A percentile compares a stretch with the other conserved stretches of the same genome.
These are phyloP conservation scores for Lithocarpus polystachyus DNA, from an alignment of 306 rosid genomes.

Conservation along the genomic window DNA sequence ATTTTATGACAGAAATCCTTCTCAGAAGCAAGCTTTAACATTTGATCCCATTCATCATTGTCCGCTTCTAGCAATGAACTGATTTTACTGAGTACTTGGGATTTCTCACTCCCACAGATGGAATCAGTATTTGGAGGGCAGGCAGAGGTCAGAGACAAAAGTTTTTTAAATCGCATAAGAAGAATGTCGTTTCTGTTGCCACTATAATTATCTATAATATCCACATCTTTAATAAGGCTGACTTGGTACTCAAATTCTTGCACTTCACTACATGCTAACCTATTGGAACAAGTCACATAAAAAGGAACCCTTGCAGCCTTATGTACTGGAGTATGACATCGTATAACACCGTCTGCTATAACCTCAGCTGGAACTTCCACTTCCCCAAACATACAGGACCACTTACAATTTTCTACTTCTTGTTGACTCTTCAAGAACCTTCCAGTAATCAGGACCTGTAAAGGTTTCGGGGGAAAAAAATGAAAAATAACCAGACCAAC, in stretches of 20 bases:
- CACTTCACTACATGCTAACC: conserved; percentile 89
- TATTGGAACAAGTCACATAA: conserved; percentile 81
- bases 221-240: conserved; percentile 31
- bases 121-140: conserved; percentile 35
- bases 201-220: conserved; percentile 20
- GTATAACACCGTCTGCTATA: conserved; percentile 60
- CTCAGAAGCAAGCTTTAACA: conserved; percentile 43
- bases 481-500: background rate
- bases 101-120: conserved; percentile 31
- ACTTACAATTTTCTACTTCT: conserved; percentile 52
- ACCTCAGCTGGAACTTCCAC: conserved; percentile 78
- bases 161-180: conserved; percentile 44
- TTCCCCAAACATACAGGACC: conserved; percentile 95
- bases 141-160: conserved; percentile 36
- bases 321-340: conserved; percentile 75
- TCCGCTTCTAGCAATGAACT: conserved; percentile 52
- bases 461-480: conserved; percentile 1
- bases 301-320: conserved; percentile 79
- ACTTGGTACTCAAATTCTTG: conserved; percentile 71
- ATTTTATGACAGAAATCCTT: conserved; percentile 49
- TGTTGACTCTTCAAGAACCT: conserved; percentile 54
- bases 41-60: conserved; percentile 55
- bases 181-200: conserved; percentile 34
- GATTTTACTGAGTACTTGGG: conserved; percentile 50
- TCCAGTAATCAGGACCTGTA: conserved; percentile 76